Percentiles rank a stretch among this genome's conserved stretches.
phyloP scores from a whole-genome alignment of 1,139 yeast species.

The Magnusiomyces tetraspermus region DNA sequence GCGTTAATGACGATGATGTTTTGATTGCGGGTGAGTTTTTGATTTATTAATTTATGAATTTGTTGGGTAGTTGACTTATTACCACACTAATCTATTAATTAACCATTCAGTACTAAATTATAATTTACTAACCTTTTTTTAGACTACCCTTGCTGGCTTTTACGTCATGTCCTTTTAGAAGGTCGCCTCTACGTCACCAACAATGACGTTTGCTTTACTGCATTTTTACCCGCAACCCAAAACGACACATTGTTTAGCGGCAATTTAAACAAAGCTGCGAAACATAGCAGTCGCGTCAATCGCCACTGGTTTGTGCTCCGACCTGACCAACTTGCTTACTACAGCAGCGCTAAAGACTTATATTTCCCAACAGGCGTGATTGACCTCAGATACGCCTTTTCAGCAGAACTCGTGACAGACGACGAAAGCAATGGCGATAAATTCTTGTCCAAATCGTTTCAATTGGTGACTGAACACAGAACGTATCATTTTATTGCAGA shows the following conservation, averaged over 20 bases:
- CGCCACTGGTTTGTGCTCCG: slow-evolving; percentile 75
- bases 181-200: slow-evolving; percentile 74
- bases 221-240: slow-evolving; percentile 58
- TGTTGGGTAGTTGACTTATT: too few relatives aligned
- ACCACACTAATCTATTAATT: neutral
- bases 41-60: neutral
- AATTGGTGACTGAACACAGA: slow-evolving; percentile 43
- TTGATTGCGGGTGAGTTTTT: slow-evolving; percentile 23
- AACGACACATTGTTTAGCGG: slow-evolving; percentile 39
- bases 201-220: slow-evolving; percentile 60
- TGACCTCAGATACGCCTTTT: slow-evolving; percentile 55
- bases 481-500: slow-evolving; percentile 66
- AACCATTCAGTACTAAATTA: neutral
- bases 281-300: slow-evolving; percentile 24
- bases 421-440: slow-evolving; percentile 22
- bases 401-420: slow-evolving; percentile 42
- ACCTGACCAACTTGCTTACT: slow-evolving; percentile 59
- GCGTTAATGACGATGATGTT: slow-evolving; percentile 22
- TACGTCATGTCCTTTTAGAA: slow-evolving; percentile 72
- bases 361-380: slow-evolving; percentile 75
- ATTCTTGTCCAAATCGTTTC: slow-evolving; percentile 23
- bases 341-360: slow-evolving; percentile 60
- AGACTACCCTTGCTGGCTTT: slow-evolving; percentile 65
- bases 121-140: neutral
- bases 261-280: slow-evolving; percentile 30